Base-by-base conservation (phyloP, 225 moss, liverwort and hornwort genomes). In the Pleurozium schreberi region DNA sequence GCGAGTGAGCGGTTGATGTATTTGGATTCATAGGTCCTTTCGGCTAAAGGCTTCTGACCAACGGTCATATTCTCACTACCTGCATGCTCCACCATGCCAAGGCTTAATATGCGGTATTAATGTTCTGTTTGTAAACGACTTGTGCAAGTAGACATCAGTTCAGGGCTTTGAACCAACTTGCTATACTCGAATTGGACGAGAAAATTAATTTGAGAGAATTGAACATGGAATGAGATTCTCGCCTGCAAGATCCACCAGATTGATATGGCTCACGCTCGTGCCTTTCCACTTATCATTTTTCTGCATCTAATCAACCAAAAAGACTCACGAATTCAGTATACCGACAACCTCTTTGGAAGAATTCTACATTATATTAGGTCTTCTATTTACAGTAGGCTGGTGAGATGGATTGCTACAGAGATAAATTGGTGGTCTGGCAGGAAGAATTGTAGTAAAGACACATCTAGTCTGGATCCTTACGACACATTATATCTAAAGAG, bases 161-260 rank as follows among this genome's bases (percentile, higher is more conserved):
- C 65, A 87, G 36, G 65, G 84, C 47, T 84, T 58, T 49, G 18
- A 87, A 84, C 58, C 59, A 82, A 87, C 64, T 85, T 59, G 75
- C 60, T 60, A 42, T 40, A 58, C 84, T 59, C 31, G 28, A 53
- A 66, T 80, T 81, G 42, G 79, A 45, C 12, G 36, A 67, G 60
- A 33, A 83, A 69, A 88, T 65, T 43, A 68, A 69, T 69, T 47
- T 18, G 40, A 9, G 61, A 67, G 84, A 89, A 68, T 87, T 87
- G 75, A 66, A 62, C 33, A 67, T 68, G 76, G 21, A 38, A 76
- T 85, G 34, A 49, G 17, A 88, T 73, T 79, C 90, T 92, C 70
- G 43, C 92, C 96, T 93, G 97, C 97, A 86, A 97, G 94, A 90
- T 97, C 96, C 88, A 97, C 95, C 79, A 96, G 88, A 88, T 94